Evolutionary conservation across 2,329 filamentous ascomycete genomes (phyloP), one percentile per base, ranked within the genome.

Genomic region (Fusarium decemcellulare): DNA sequence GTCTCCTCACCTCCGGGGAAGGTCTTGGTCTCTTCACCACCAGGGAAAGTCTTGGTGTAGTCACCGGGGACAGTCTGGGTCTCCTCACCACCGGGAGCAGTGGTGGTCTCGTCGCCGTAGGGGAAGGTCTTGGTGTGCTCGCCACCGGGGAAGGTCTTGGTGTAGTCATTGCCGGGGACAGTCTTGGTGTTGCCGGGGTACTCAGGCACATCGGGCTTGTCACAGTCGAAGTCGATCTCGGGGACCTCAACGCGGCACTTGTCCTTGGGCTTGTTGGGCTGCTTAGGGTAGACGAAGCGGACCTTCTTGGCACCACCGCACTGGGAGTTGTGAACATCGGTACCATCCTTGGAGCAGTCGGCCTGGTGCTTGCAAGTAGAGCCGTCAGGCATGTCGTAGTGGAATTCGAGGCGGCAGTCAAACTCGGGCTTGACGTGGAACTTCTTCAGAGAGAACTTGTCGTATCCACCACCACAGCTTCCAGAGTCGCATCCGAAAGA

Each of bases 291-390:
- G 78, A 90, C 82, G 78, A 98, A 90, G 58, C 88, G 90, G 66
- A 98, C 94, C 61, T 89, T 90, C 78, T 87, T 93, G 70, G 95
- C 95, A 81, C 95, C 95, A 88, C 94, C 95, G 79, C 95, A 98
- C 86, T 98, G 94, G 65, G 85, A 89, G 88, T 98, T 98, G 82
- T 89, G 83, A 74, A 98, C 86, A 48, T 87, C 88, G 62, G 89
- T 91, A 75, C 93, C 93, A 15, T 86, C 83, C 59, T 86, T 83
- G 69, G 85, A 88, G 88, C 93, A 97, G 55, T 85, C 77, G 70
- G 88, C 84, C 67, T 88, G 90, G 75, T 97, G 92, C 84, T 93
- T 95, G 90, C 95, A 98, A 64, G 81, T 88, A 14, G 89, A 91
- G 73, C 93, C 93, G 78, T 95, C 93, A 3, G 90, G 87, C 94